Base-by-base conservation (phyloP, 176 grass and related monocot species). In the Avena atlantica region DNA sequence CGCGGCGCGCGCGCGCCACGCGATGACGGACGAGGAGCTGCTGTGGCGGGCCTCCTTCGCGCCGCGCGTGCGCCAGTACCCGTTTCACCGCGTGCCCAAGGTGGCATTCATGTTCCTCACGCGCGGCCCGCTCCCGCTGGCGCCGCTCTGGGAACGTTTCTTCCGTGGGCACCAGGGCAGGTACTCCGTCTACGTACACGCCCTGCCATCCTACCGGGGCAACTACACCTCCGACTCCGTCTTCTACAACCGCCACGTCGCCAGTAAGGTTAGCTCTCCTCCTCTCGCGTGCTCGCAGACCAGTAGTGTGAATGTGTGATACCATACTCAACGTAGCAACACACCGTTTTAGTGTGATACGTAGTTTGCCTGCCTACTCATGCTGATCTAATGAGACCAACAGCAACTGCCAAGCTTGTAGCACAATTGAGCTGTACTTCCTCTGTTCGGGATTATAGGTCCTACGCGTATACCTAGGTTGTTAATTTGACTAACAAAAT, bases 51-150 rank as follows among this genome's bases (percentile, higher is more conserved):
- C 97, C 19, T 99, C 97, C 16, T 93, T 92, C 72, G 85, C 80
- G 71, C 94, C 97, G 44, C 78, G 59, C 31, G 76, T 94, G 40
- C 89, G 78, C 24, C 73, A 56, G 19, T 99, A 93, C 83, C 97
- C 94, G 81, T 99, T 93, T 49, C 44, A n/a, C 27, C 93, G 97
- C 77, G 78, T 87, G 78, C 94, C 90, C 58, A 99, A 93, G 71
- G 58, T 96, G 36, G 97, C 97, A 20, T 99, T 99, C 77, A 96
- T 99, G 97, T 99, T 99, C 83, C 92, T 99, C 85, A 99, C 90
- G 78, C 90, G 91, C 37, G 97, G 97, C 58, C 91, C 94, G 23
- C 78, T 99, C 4, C 97, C 94, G 63, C 87, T 99, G 2, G 89
- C 92, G 24, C 97, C 92, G 25, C 86, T 99, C 21, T 99, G 94